phyloP scores from a whole-genome alignment of 208 protist genomes.

The Acanthamoeba triangularis region DNA sequence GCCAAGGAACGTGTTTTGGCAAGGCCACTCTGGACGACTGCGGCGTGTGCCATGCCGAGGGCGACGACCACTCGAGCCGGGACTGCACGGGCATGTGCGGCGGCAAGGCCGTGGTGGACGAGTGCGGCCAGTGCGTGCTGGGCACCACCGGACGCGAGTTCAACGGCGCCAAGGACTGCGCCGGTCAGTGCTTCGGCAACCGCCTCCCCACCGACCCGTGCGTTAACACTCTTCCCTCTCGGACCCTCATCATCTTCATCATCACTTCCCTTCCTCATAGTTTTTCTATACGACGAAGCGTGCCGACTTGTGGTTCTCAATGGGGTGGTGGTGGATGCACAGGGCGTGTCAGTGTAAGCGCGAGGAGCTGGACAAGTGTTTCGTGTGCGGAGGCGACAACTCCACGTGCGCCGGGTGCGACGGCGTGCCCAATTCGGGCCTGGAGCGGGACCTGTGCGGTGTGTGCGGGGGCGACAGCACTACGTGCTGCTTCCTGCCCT shows the following conservation, averaged over 20 bases:
- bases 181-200: background rate
- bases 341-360: background rate
- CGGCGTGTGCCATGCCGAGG: background rate
- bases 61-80: background rate
- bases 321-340: background rate
- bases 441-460: background rate
- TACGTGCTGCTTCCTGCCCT: slow-evolving; percentile 7
- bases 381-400: slow-evolving; percentile 9
- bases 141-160: background rate
- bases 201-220: background rate
- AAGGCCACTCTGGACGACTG: background rate
- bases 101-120: slow-evolving; percentile 17
- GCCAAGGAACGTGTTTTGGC: background rate
- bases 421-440: background rate
- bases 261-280: no score
- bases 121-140: background rate
- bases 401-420: background rate
- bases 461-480: slow-evolving; percentile 45
- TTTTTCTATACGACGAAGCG: no score
- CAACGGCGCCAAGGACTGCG: background rate
- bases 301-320: no score
- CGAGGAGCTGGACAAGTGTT: background rate
- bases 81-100: background rate
- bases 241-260: no score
- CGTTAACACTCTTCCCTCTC: background rate